These are phyloP conservation scores for Aphanomyces cochlioides DNA, from an alignment of 352 stramenopile species.

Conservation along the genomic window DNA sequence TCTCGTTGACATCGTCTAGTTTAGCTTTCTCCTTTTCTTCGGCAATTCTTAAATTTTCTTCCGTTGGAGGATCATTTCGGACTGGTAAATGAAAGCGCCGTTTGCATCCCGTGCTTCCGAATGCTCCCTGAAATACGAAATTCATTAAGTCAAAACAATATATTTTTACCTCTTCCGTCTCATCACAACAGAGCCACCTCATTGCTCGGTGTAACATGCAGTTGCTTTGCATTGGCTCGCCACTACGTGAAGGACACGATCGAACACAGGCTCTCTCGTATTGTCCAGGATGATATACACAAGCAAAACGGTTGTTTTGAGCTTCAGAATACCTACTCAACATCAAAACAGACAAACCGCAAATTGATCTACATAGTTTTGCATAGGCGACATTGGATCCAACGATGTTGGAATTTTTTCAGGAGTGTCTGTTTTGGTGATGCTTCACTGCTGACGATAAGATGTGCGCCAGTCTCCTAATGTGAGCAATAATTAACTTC, in stretches of 20 bases:
- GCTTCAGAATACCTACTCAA: conserved; percentile 47
- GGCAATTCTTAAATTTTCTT: conserved; percentile 44
- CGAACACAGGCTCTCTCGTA: conserved; percentile 65
- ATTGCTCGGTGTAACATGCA: conserved; percentile 74
- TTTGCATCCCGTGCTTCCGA: conserved; percentile 58
- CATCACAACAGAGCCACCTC: conserved; percentile 71
- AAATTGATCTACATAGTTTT: conserved; percentile 37
- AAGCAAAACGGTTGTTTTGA: conserved; percentile 65
- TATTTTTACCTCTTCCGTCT: conserved; percentile 54
- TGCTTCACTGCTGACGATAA: not conserved
- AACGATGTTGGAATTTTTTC: conserved; percentile 55
- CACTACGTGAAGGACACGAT: conserved; percentile 47
- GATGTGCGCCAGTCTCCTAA: not conserved
- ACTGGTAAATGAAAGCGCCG: conserved; percentile 56
- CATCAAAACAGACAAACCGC: not conserved
- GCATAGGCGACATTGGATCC: conserved; percentile 58
- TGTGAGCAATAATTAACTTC: not conserved
- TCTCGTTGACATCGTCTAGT: conserved; percentile 53
- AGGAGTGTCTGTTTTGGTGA: conserved; percentile 37
- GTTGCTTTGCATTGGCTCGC: conserved; percentile 30
- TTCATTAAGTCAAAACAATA: not conserved
- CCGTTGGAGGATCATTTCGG: conserved; percentile 43
- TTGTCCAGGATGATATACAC: conserved; percentile 52
- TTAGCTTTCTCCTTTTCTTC: conserved; percentile 41
- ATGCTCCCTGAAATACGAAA: conserved; percentile 26